Base-by-base conservation (phyloP, 2,329 filamentous ascomycete genomes). In the Paraphoma chrysanthemicola region DNA sequence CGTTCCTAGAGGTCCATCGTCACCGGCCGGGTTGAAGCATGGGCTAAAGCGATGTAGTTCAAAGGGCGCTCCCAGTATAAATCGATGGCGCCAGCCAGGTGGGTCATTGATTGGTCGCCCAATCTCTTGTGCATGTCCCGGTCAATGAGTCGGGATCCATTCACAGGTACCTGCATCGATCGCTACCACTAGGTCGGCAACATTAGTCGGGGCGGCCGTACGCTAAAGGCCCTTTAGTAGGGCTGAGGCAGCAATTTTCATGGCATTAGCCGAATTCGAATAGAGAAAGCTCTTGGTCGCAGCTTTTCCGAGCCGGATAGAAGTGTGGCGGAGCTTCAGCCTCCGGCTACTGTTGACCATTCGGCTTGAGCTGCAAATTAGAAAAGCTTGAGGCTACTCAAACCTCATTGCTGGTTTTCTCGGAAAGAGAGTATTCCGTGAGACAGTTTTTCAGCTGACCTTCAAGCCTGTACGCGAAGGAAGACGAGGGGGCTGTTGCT, bases 271-370 rank as follows among this genome's bases (percentile, higher is more conserved):
- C 47, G 29, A 48, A 36, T 38, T 46, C 43, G 43, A 56, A 28
- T 46, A 48, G 33, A 23, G 45, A 44, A 62, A 43, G 14, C 41
- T 41, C 47, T 44, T 53, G 51, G 46, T 47, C 46, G 51, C 43
- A 46, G 56, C 48, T 60, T 52, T 36, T 55, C 48, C 44, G 48
- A 50, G 54, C 52, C 58, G 52, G 49, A 56, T 63, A 38, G 31
- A 63, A 54, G 41, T 51, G 67, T 65, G 69, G 69, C 69, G 62
- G 67, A 69, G 67, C 66, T 62, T 68, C 65, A 70, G 68, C 69
- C 65, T 64, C 56, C 62, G 52, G 62, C 55, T 65, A 41, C 48
- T 58, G 52, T 44, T 23, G 23, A 23, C 23, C 23, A 23, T 23
- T 23, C 23, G 23, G 23, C 23, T 23, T 23, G 23, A 23, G 23